A percentile compares a stretch with the other conserved stretches of the same genome.
phyloP scores from a whole-genome alignment of 805 yeast genomes.

The Pachysolen tannophilus region DNA sequence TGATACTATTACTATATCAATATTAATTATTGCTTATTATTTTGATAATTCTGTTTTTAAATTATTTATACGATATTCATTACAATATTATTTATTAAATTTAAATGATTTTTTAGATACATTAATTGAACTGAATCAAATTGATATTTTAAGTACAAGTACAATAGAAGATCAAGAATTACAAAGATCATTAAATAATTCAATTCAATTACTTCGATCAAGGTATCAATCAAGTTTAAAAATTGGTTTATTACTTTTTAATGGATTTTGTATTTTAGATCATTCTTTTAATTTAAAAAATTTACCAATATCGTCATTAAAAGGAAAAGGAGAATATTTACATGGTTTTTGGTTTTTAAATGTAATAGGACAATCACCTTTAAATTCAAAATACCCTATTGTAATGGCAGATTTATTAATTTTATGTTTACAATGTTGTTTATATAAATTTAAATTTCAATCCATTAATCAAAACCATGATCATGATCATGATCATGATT shows the following conservation, averaged over 20 bases:
- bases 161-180: constrained; percentile 2
- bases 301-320: too few relatives aligned
- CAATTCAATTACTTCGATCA: too few relatives aligned
- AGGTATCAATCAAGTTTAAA: too few relatives aligned
- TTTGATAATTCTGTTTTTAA: constrained; percentile 18
- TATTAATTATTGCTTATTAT: constrained; percentile 10
- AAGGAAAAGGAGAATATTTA: constrained; percentile 9
- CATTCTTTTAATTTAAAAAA: constrained; percentile 1
- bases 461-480: not conserved
- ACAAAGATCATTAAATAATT: too few relatives aligned
- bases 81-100: constrained; percentile 15
- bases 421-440: constrained; percentile 13
- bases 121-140: constrained; percentile 13
- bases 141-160: constrained; percentile 4
- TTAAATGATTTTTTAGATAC: constrained; percentile 10
- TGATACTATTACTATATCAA: not conserved
- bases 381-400: constrained; percentile 8
- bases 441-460: constrained; percentile 12
- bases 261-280: constrained; percentile 6
- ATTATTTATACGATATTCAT: constrained; percentile 12
- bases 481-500: not conserved
- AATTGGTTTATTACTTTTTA: constrained; percentile 5
- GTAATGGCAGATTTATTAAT: constrained; percentile 15
- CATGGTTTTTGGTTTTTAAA: constrained; percentile 17
- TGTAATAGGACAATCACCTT: constrained; percentile 19